These are phyloP conservation scores for Ustilago hordei DNA, from an alignment of 1,284 basidiomycete species.

Conservation along the genomic window DNA sequence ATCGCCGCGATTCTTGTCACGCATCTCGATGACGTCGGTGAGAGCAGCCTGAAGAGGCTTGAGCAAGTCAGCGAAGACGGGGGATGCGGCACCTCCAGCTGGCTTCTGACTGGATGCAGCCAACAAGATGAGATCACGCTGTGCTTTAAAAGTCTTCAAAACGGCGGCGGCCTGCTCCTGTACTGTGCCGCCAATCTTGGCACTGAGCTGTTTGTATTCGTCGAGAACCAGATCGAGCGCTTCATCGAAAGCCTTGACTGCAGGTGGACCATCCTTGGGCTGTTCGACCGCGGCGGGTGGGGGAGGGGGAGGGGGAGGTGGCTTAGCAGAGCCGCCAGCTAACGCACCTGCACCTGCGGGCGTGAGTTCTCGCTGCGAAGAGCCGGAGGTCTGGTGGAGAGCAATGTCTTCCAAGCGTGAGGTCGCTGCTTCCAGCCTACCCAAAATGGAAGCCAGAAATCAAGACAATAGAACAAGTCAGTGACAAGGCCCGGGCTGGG, in stretches of 20 bases:
- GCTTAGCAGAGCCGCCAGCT: slow-evolving; percentile 30
- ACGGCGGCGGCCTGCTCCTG: slow-evolving; percentile 77
- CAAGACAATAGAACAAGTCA: slow-evolving; percentile 1
- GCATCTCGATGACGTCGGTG: slow-evolving; percentile 80
- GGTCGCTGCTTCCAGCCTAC: slow-evolving; percentile 82
- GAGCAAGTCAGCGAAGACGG: slow-evolving; percentile 76
- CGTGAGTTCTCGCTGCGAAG: slow-evolving; percentile 23
- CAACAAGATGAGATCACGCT: slow-evolving; percentile 78
- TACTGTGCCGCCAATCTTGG: slow-evolving; percentile 79
- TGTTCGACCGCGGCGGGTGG: slow-evolving; percentile 30
- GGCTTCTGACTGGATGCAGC: slow-evolving; percentile 81
- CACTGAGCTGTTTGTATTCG: slow-evolving; percentile 81
- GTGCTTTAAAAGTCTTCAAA: slow-evolving; percentile 77
- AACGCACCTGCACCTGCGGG: slow-evolving; percentile 29
- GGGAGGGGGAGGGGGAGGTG: slow-evolving; percentile 23
- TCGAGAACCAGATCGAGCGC: slow-evolving; percentile 79
- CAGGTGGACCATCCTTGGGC: slow-evolving; percentile 73
- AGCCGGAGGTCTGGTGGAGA: slow-evolving; percentile 68
- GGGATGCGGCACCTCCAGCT: slow-evolving; percentile 74
- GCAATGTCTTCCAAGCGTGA: slow-evolving; percentile 93
- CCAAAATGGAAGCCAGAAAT: not conserved
- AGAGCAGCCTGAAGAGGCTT: slow-evolving; percentile 81
- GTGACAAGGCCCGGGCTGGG: not conserved
- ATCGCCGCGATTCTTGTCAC: slow-evolving; percentile 85
- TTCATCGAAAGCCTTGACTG: slow-evolving; percentile 81